phyloP scores from a whole-genome alignment of 495 filamentous ascomycete species.

The Jackrogersella minutella region DNA sequence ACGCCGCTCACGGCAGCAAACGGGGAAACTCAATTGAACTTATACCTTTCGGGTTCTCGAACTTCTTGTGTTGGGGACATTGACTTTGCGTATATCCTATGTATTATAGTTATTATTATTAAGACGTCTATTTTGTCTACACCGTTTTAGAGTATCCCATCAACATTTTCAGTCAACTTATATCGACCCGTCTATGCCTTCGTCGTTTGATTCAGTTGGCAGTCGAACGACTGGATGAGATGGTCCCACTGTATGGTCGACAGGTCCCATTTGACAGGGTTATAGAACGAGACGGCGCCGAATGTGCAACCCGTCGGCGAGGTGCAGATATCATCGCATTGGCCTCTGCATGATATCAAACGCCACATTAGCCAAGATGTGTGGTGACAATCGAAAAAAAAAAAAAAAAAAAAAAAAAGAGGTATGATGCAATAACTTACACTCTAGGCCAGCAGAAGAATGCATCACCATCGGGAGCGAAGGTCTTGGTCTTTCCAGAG shows the following conservation, averaged over 20 bases:
- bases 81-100: too few relatives aligned
- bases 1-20: neutral
- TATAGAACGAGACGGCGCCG: slow-evolving; percentile 45
- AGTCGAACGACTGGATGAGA: slow-evolving; percentile 50
- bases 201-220: slow-evolving; percentile 37
- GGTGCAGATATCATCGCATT: slow-evolving; percentile 51
- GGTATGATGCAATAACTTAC: slow-evolving; percentile 27
- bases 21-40: neutral
- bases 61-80: neutral
- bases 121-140: slow-evolving; percentile 13
- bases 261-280: slow-evolving; percentile 50
- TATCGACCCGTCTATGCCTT: slow-evolving; percentile 2
- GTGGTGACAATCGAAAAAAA: neutral
- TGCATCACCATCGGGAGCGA: slow-evolving; percentile 51
- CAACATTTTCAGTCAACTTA: slow-evolving; percentile 7
- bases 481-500: slow-evolving; percentile 47
- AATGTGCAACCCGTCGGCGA: slow-evolving; percentile 58
- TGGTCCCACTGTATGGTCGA: slow-evolving; percentile 47
- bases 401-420: neutral
- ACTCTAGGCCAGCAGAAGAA: slow-evolving; percentile 53
- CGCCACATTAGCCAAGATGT: slow-evolving; percentile 1
- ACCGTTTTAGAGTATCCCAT: slow-evolving; percentile 14
- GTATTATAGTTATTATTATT: slow-evolving; percentile 1
- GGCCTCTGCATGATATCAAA: slow-evolving; percentile 24
- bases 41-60: neutral